These are phyloP conservation scores for Bacidia gigantensis DNA, from an alignment of 495 filamentous ascomycete species.

Conservation along the genomic window DNA sequence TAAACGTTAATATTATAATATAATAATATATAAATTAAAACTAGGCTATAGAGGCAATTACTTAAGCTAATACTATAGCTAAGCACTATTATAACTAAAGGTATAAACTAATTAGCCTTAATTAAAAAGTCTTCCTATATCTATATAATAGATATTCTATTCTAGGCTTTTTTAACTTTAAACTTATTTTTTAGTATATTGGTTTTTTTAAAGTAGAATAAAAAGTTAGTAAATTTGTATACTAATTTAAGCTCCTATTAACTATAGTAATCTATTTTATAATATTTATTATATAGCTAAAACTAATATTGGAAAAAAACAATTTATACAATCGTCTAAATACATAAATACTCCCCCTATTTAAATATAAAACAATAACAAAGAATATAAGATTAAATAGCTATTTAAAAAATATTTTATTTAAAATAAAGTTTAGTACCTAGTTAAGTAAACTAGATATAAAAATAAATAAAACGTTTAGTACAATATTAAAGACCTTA, in stretches of 20 bases:
- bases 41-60: neutral
- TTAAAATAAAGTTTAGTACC: neutral
- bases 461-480: neutral
- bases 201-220: neutral
- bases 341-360: neutral
- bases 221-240: neutral
- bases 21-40: neutral
- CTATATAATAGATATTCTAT: neutral
- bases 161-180: neutral
- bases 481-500: neutral
- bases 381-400: neutral
- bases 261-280: neutral
- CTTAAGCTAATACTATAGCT: neutral
- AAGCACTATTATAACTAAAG: neutral
- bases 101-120: neutral
- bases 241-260: neutral
- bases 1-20: neutral
- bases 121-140: neutral
- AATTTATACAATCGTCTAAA: neutral
- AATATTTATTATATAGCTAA: neutral
- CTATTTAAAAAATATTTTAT: neutral
- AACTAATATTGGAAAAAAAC: neutral
- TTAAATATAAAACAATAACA: neutral
- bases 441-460: neutral
- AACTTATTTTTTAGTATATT: slow-evolving; percentile 16